phyloP scores from a whole-genome alignment of 352 stramenopile species.

The Globisporangium polare region DNA sequence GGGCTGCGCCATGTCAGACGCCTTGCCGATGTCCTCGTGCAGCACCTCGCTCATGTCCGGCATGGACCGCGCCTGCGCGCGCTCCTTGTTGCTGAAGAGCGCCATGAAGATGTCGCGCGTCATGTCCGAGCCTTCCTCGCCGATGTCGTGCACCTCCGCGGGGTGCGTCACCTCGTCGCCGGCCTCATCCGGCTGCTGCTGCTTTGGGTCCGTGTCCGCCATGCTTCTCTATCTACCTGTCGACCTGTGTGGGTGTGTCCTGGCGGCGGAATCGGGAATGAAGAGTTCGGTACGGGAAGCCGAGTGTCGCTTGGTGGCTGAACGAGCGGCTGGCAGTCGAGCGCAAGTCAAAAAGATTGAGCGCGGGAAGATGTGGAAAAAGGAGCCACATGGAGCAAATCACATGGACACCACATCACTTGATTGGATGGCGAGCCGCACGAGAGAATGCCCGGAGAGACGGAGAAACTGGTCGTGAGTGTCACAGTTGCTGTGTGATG shows the following conservation, averaged over 20 bases:
- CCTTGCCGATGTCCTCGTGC: slow-evolving; percentile 53
- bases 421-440: neutral
- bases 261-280: neutral
- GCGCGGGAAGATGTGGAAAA: neutral
- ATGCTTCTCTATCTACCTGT: neutral
- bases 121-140: slow-evolving; percentile 60
- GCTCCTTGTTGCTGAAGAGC: slow-evolving; percentile 52
- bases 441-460: neutral
- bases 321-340: neutral
- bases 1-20: slow-evolving; percentile 48
- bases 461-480: neutral
- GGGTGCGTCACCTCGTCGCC: slow-evolving; percentile 11
- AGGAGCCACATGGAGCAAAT: neutral
- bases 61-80: slow-evolving; percentile 36
- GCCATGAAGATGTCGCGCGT: slow-evolving; percentile 66
- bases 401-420: neutral
- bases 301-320: neutral
- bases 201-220: neutral
- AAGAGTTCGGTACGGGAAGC: neutral
- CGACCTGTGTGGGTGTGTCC: neutral
- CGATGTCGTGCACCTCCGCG: slow-evolving; percentile 45
- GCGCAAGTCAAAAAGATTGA: neutral
- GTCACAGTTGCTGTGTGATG: neutral
- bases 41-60: slow-evolving; percentile 53
- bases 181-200: neutral